phyloP scores from a whole-genome alignment of 495 filamentous ascomycete species.

The Talaromyces proteolyticus region DNA sequence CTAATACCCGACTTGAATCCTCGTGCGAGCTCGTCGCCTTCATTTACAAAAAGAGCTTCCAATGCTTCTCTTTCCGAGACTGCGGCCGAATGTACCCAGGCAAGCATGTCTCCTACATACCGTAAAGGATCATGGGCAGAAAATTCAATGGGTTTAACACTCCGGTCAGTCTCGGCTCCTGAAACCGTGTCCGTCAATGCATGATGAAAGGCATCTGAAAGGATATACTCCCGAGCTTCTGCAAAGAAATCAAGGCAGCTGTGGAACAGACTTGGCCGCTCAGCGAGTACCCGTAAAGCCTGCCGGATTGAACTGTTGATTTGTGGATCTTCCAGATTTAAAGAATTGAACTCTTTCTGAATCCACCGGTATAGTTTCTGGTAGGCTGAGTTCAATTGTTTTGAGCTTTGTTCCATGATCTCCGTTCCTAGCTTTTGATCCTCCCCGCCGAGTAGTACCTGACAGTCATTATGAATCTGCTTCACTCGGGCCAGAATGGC shows the following conservation, averaged over 20 bases:
- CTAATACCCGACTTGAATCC: constrained; percentile 80
- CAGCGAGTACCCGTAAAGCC: constrained; percentile 81
- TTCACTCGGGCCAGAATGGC: constrained; percentile 72
- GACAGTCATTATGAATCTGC: constrained; percentile 80
- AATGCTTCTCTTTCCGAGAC: constrained; percentile 92
- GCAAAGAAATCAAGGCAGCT: constrained; percentile 92
- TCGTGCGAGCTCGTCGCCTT: constrained; percentile 85
- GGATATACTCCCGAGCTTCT: constrained; percentile 78
- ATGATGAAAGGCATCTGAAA: constrained; percentile 87
- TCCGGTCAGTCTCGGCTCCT: constrained; percentile 33
- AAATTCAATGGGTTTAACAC: constrained; percentile 88
- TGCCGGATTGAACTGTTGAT: constrained; percentile 81
- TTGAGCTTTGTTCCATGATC: constrained; percentile 84
- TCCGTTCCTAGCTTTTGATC: constrained; percentile 82
- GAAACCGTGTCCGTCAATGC: constrained; percentile 72
- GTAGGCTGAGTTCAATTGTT: constrained; percentile 82
- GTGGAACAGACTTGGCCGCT: constrained; percentile 85
- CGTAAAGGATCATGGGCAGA: constrained; percentile 86
- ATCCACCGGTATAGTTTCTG: constrained; percentile 96
- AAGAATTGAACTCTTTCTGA: constrained; percentile 83
- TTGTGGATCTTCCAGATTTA: constrained; percentile 93
- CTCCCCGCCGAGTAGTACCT: constrained; percentile 83
- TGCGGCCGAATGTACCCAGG: constrained; percentile 90
- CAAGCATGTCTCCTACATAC: constrained; percentile 96
- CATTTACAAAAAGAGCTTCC: constrained; percentile 83